Base-by-base conservation (phyloP, 1,284 basidiomycete species). In the Pisolithus thermaeus region DNA sequence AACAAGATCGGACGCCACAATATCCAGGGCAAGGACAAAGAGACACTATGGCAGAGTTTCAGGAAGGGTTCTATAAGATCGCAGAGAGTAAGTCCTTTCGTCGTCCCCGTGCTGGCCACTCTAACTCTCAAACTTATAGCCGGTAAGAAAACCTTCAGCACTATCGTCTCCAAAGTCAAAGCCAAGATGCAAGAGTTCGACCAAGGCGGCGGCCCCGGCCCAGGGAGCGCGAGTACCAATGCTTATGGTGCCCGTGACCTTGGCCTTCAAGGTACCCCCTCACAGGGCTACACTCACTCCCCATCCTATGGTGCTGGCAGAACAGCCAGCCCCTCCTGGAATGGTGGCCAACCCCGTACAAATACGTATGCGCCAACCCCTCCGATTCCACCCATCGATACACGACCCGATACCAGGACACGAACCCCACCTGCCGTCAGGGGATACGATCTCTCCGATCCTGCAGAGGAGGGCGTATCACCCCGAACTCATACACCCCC, bases 181-280 rank as follows among this genome's bases (percentile, higher is more conserved):
- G 80, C 86, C 8, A 90, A 90, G 75, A 81, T 90, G 57, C 82
- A 85, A 60, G 89, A 90, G 59, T 81, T 81, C 54, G 86, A 90
- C 37, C 78, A 81, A 56, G 62, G 65, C 16, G 58, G 65, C 32
- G 66, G 71, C 48, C 52, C 53, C 11, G 54, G 60, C 20, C 22
- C n/a, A 7, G 32, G 44, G 18, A 46, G 30, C 27, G 11, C n/a
- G 14, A 35, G 44, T 16, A 32, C n/a, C 30, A 35, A 9, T 46
- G 44, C n/a, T 18, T 53, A 9, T 52, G 46, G 18, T 52, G 23
- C 2, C 1, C 30, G 1, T 40, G 30, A 9, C 46, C 30, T 0
- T 51, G 50, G 42, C 47, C 50, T 18, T 55, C 53, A 42, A 16
- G 47, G 20, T 37, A 52, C 3, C 43, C 11, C 20, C 25, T 48